phyloP scores from a whole-genome alignment of 148 eudicot species.

The Arbutus unedo region DNA sequence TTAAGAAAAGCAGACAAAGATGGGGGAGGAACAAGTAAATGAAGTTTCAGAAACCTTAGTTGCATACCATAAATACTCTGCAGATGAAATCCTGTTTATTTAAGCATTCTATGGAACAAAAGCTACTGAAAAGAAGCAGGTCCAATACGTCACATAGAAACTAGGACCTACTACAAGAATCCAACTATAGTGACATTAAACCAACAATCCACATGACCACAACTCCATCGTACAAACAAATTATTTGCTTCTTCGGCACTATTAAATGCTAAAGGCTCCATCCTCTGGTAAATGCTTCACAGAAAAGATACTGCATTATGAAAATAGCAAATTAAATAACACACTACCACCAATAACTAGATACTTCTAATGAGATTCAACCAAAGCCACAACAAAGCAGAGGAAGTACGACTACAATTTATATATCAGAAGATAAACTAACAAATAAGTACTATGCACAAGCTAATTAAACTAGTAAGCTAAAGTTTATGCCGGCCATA shows the following conservation, averaged over 20 bases:
- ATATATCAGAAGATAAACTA: neutral
- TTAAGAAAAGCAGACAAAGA: too few relatives aligned
- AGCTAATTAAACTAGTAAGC: neutral
- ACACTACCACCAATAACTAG: neutral
- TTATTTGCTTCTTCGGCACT: neutral
- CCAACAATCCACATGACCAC: neutral
- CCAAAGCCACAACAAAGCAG: slow-evolving; percentile 3
- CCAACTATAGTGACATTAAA: neutral
- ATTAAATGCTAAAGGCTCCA: neutral
- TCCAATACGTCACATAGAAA: neutral
- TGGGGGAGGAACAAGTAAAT: neutral
- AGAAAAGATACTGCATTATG: neutral
- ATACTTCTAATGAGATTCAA: neutral
- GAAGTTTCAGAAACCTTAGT: neutral
- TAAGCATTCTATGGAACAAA: neutral
- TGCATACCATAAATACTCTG: too few relatives aligned
- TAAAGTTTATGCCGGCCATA: neutral
- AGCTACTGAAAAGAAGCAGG: neutral
- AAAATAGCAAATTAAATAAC: neutral
- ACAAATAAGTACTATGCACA: neutral
- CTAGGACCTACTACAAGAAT: neutral
- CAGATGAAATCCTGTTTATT: neutral
- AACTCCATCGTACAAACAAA: too few relatives aligned
- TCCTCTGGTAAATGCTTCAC: slow-evolving; percentile 7
- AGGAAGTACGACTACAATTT: neutral